These are phyloP conservation scores for Panicum virgatum DNA, from an alignment of 202 grass and related monocot genomes.

Conservation along the genomic window DNA sequence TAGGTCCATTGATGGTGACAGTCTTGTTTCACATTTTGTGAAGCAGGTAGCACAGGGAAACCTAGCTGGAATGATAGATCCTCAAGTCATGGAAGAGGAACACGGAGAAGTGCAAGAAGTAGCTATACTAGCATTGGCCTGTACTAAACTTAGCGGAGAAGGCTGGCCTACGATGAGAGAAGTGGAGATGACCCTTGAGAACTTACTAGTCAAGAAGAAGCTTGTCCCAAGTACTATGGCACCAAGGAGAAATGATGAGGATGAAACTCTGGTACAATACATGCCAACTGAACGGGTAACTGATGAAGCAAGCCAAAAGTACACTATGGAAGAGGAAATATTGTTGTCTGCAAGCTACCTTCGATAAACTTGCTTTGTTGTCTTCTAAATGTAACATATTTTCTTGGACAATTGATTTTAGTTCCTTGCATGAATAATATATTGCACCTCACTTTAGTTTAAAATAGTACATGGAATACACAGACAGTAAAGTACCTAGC, in stretches of 20 bases:
- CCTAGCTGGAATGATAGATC: constrained; percentile 42
- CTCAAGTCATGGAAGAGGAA: constrained; percentile 27
- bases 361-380: neutral
- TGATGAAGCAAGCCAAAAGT: constrained; percentile 4
- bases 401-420: too few relatives aligned
- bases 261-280: neutral
- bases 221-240: neutral
- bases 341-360: neutral
- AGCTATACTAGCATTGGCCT: constrained; percentile 36
- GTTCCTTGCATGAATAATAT: too few relatives aligned
- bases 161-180: constrained; percentile 56
- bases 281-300: constrained; percentile 1
- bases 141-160: constrained; percentile 44
- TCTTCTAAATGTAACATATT: too few relatives aligned
- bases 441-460: too few relatives aligned
- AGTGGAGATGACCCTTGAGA: constrained; percentile 38
- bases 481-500: too few relatives aligned
- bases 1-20: neutral
- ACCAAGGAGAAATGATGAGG: neutral
- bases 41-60: too few relatives aligned
- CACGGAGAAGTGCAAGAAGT: constrained; percentile 37
- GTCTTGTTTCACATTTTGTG: constrained; percentile 43
- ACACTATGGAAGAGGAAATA: constrained; percentile 11
- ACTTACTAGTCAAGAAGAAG: constrained; percentile 17
- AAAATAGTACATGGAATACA: too few relatives aligned